A percentile compares a stretch with the other conserved stretches of the same genome.
phyloP scores from a whole-genome alignment of 192 early-diverging fungal species.

The Linnemannia exigua region DNA sequence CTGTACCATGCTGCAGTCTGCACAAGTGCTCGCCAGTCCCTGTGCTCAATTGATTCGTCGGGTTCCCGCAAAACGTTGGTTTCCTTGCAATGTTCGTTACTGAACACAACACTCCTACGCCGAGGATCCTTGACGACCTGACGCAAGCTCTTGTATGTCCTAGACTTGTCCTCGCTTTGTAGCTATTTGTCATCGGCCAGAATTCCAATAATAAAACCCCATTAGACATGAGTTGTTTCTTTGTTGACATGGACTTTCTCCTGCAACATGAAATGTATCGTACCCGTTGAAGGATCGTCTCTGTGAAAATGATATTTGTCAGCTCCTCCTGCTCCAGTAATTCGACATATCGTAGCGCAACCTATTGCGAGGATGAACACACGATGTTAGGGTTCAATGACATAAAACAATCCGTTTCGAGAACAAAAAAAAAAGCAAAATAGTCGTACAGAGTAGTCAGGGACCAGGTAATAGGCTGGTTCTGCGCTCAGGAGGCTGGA shows the following conservation, averaged over 20 bases:
- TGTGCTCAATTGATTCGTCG: conserved; percentile 52
- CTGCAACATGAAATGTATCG: not conserved
- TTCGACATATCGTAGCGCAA: conserved; percentile 72
- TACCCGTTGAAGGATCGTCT: conserved; percentile 74
- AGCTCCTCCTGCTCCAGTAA: conserved; percentile 78
- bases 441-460: conserved; percentile 61
- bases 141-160: conserved; percentile 74
- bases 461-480: conserved; percentile 63
- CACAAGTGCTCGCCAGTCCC: conserved; percentile 71
- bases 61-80: conserved; percentile 56
- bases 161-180: conserved; percentile 71
- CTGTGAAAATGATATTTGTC: conserved; percentile 75
- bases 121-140: conserved; percentile 69
- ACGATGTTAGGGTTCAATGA: not conserved
- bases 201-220: not conserved
- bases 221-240: not conserved
- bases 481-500: conserved; percentile 55
- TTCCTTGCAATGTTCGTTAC: conserved; percentile 74
- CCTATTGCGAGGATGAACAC: conserved; percentile 28
- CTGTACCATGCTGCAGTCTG: conserved; percentile 72
- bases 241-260: not conserved
- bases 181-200: conserved; percentile 44
- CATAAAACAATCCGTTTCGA: not conserved
- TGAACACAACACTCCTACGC: conserved; percentile 73
- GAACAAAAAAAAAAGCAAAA: not conserved